Percentiles rank a stretch among this genome's conserved stretches.
Conservation (phyloP, 495 filamentous ascomycete genomes). For the Xylaria nigripes region DNA sequence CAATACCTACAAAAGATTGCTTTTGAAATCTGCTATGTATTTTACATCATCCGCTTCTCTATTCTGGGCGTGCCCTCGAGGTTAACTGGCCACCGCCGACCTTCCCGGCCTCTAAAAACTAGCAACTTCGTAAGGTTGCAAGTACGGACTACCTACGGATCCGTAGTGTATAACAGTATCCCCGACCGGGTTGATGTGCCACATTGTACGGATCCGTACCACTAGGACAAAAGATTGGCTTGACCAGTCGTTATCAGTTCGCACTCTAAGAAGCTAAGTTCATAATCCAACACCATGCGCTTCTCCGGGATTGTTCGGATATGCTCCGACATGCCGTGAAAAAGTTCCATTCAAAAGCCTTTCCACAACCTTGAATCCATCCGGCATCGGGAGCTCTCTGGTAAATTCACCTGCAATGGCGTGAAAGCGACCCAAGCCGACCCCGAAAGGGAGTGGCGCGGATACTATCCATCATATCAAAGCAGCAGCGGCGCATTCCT, state of each 20-base stretch:
- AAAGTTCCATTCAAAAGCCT: constrained; percentile 21
- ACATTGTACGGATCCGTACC: too few species aligned
- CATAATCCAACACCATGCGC: too few species aligned
- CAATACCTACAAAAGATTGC: too few species aligned
- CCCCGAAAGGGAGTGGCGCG: constrained; percentile 27
- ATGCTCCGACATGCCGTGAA: constrained; percentile 12
- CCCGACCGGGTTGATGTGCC: constrained; percentile 19
- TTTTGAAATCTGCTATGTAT: too few species aligned
- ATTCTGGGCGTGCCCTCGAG: too few species aligned
- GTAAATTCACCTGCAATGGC: constrained; percentile 24
- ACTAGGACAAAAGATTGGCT: too few species aligned
- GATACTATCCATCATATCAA: constrained; percentile 32
- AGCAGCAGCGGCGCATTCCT: constrained; percentile 24
- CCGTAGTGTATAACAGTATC: constrained; percentile 18
- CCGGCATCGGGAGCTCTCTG: constrained; percentile 26
- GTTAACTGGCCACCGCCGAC: too few species aligned
- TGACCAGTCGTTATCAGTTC: too few species aligned
- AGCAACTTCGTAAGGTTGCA: constrained; percentile 22
- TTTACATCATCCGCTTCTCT: too few species aligned
- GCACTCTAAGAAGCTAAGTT: too few species aligned
- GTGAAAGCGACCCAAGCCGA: constrained; percentile 29
- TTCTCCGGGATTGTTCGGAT: constrained; percentile 11
- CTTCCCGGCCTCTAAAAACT: constrained; percentile 20
- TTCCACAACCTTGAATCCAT: constrained; percentile 27
- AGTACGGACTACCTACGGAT: too few species aligned